Evolutionary conservation across 306 rosid genomes (phyloP), one percentile per base, ranked within the genome.

Genomic region (Cajanus cajan): DNA sequence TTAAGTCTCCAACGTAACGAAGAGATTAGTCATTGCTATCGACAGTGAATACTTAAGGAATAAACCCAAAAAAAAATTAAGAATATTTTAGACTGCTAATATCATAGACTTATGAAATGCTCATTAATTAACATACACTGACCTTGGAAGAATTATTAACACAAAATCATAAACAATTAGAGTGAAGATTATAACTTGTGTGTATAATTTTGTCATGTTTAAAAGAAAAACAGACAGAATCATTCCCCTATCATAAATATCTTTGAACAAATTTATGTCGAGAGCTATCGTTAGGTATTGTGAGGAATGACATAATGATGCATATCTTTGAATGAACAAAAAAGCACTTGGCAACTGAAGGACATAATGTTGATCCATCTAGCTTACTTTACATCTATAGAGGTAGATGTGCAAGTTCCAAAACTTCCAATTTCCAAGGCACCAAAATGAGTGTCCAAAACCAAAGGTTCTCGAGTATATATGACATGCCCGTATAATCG

Each of bases 301-400:
- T 16, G 69, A 68, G 74, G 67, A 66, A 77, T 15, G 68, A 54
- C 76, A 52, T 47, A 67, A 78, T 41, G 82, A 68, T 68, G 76
- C 12, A 43, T 68, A 45, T 41, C 40, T 55, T 78, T 68, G 59
- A 54, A 77, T 10, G 67, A 47, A 39, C 18, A 58, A 57, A n/a
- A 59, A 5, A 70, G 61, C 8, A 22, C 11, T 40, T 19, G 65
- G 67, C 8, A 4, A 16, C 45, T 4, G 21, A 5, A n/a, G 75
- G 68, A 11, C 62, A 68, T 25, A 6, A 68, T 54, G 33, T 78
- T 67, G 16, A 68, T 68, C 36, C 59, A 68, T 16, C 61, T 68
- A 54, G 48, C 74, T 28, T 31, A 25, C 59, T 47, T 69, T 61
- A 61, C 41, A 14, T 61, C 44, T 24, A 47, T 8, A 47, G 52